Conservation (phyloP, 2,329 filamentous ascomycete genomes). For the Nigrospora oryzae region DNA sequence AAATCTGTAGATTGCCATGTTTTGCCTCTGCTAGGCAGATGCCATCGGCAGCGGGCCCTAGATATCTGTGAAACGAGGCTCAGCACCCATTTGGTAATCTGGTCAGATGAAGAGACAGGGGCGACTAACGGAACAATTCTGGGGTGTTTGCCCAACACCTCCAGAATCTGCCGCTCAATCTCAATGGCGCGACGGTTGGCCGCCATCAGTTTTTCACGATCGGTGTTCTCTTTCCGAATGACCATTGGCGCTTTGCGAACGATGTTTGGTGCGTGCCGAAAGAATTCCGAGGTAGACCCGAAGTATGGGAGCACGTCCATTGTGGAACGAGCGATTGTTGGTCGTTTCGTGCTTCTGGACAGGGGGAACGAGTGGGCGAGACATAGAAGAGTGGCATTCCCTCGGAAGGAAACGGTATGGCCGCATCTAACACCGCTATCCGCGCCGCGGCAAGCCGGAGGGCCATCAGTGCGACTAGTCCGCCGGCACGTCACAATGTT, state of each 20-base stretch:
- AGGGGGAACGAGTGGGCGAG: too few species aligned
- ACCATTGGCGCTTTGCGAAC: background rate
- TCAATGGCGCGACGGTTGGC: background rate
- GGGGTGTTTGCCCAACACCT: background rate
- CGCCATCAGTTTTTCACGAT: background rate
- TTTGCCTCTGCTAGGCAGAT: background rate
- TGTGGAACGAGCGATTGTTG: background rate
- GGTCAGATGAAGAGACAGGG: background rate
- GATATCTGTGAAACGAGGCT: background rate
- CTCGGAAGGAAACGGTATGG: too few species aligned
- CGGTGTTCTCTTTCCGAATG: background rate
- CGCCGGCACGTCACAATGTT: too few species aligned
- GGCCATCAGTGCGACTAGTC: too few species aligned
- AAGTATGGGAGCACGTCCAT: background rate
- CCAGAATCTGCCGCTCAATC: background rate
- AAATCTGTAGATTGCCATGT: background rate
- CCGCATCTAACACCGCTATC: too few species aligned
- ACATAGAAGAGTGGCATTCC: too few species aligned
- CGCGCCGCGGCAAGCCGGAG: too few species aligned
- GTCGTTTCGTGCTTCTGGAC: too few species aligned
- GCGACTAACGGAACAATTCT: background rate
- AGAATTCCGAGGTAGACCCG: background rate
- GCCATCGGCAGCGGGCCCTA: background rate
- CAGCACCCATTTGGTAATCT: background rate
- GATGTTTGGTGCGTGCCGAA: background rate